These are phyloP conservation scores for Abortiporus biennis DNA, from an alignment of 1,284 basidiomycete species.

Conservation along the genomic window DNA sequence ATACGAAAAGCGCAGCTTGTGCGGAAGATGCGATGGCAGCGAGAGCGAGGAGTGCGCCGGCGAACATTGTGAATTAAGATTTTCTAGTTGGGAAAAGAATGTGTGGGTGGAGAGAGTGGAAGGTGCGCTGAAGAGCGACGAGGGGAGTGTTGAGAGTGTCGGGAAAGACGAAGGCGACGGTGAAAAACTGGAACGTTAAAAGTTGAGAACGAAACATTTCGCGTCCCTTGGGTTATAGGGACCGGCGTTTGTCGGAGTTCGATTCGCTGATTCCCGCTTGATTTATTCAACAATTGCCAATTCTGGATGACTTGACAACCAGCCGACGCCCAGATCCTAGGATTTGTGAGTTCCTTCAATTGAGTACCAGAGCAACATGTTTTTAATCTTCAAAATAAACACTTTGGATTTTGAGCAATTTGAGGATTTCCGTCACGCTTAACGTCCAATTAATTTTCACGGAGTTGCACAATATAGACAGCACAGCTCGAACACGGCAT, in stretches of 20 bases:
- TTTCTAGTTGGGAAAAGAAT: slow-evolving; percentile 24
- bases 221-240: neutral
- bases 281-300: no score
- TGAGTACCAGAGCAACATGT: no score
- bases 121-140: slow-evolving; percentile 22
- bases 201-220: slow-evolving; percentile 6
- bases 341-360: no score
- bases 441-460: no score
- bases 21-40: slow-evolving; percentile 48
- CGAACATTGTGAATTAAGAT: slow-evolving; percentile 38
- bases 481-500: no score
- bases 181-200: neutral
- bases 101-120: slow-evolving; percentile 31
- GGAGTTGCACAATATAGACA: no score
- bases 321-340: no score
- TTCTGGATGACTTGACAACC: no score
- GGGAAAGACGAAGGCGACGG: slow-evolving; percentile 6
- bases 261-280: no score
- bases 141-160: slow-evolving; percentile 10
- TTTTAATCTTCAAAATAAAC: no score
- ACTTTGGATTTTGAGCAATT: no score
- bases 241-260: neutral
- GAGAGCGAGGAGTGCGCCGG: slow-evolving; percentile 42
- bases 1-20: slow-evolving; percentile 53
- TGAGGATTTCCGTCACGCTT: no score